Evolutionary conservation across 139 green algal genomes (phyloP).

Genomic region (Parachlorella kessleri): DNA sequence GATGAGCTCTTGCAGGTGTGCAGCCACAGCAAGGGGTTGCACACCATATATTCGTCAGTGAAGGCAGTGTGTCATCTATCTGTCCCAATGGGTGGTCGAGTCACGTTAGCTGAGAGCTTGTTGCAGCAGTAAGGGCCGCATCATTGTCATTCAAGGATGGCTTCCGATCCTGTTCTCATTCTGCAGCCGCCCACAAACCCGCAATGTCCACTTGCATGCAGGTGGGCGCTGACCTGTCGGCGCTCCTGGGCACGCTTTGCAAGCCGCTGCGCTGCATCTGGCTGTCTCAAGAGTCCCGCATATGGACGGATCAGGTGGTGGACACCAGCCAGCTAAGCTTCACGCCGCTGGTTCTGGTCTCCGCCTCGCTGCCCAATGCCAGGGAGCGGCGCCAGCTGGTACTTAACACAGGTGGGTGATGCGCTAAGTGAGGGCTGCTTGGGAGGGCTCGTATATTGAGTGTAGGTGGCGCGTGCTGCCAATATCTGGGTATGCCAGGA

Average conservation of each 20-base stretch:
- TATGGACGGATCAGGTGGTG: slow-evolving; percentile 73
- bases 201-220: slow-evolving; percentile 11
- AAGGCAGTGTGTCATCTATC: background rate
- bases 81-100: no score
- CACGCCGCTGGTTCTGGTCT: slow-evolving; percentile 87
- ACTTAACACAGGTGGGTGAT: background rate
- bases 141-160: no score
- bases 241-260: slow-evolving; percentile 47
- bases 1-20: slow-evolving; percentile 62
- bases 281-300: slow-evolving; percentile 77
- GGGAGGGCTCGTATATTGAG: no score
- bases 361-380: slow-evolving; percentile 69
- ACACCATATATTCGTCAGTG: background rate
- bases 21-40: slow-evolving; percentile 33
- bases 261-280: slow-evolving; percentile 94
- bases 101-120: no score
- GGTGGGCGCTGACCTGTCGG: slow-evolving; percentile 31
- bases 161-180: no score
- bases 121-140: no score
- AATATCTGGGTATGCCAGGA: no score
- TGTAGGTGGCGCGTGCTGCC: no score
- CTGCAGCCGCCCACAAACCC: no score
- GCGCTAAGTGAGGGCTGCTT: no score
- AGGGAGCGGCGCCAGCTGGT: slow-evolving; percentile 23
- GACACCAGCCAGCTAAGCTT: slow-evolving; percentile 60